Conservation (phyloP, 257 asterid genomes). For the Nicotiana tomentosiformis region DNA sequence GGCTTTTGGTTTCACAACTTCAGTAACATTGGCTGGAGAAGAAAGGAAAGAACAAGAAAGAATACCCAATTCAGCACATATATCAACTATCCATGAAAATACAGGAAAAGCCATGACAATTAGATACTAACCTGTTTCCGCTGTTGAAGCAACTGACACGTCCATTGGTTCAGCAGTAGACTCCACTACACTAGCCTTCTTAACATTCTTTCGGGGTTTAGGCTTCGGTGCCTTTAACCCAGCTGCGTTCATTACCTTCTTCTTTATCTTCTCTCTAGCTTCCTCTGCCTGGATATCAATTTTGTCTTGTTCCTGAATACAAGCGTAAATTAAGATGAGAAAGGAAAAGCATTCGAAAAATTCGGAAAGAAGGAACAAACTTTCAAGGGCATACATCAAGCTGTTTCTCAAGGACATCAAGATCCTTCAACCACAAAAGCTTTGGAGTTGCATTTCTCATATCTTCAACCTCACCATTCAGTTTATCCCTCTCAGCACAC, state of each 20-base stretch:
- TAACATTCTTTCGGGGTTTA: conserved; percentile 28
- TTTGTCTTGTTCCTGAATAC: conserved; percentile 51
- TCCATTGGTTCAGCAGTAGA: conserved; percentile 53
- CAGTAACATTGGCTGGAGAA: conserved; percentile 36
- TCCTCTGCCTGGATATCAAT: conserved; percentile 30
- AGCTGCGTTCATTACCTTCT: conserved; percentile 26
- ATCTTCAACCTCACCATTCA: conserved; percentile 50
- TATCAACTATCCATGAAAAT: background rate
- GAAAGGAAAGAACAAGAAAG: background rate
- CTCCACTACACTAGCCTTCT: conserved; percentile 41
- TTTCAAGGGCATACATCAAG: conserved; percentile 41
- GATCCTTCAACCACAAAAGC: conserved; percentile 73
- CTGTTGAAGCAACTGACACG: conserved; percentile 29
- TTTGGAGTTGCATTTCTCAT: conserved; percentile 58
- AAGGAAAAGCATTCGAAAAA: background rate
- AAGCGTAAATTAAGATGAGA: background rate
- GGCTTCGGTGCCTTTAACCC: conserved; percentile 18
- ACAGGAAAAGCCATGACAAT: background rate
- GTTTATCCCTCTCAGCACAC: conserved; percentile 62
- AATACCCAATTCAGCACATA: background rate
- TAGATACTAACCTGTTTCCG: conserved; percentile 45
- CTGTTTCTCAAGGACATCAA: conserved; percentile 62
- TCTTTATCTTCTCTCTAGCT: conserved; percentile 31
- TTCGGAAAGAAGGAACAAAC: background rate
- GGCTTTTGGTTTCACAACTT: conserved; percentile 54